Percentiles rank a stretch among this genome's conserved stretches.
Evolutionary conservation across 73 alveolate genomes (phyloP).

Genomic region (Paraurostyla sp.): DNA sequence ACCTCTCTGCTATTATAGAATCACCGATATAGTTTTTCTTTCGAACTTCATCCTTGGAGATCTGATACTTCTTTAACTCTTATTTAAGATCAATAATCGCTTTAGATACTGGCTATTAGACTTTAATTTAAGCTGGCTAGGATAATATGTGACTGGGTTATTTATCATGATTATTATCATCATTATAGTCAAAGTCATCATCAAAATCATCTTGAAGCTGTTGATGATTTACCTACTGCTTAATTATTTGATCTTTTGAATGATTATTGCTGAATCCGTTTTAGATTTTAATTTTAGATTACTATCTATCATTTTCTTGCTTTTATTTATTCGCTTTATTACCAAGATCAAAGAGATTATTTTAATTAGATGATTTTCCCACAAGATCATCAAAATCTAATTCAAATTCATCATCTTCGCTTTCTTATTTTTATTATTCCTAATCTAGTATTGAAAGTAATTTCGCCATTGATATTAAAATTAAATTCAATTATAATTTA

Average conservation of each 20-base stretch:
- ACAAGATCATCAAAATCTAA: neutral
- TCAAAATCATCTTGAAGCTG: conserved; percentile 12
- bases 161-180: neutral
- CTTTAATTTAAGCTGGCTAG: neutral
- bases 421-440: too few species aligned
- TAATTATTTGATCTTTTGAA: too few species aligned
- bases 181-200: conserved; percentile 39
- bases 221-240: too few species aligned
- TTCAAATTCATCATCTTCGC: neutral
- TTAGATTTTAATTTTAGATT: too few species aligned
- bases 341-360: neutral
- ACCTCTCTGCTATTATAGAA: conserved; percentile 52
- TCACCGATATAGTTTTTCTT: conserved; percentile 57
- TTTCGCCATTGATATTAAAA: too few species aligned
- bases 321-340: too few species aligned
- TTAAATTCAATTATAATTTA: too few species aligned
- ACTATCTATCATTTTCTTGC: too few species aligned
- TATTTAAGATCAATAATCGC: neutral
- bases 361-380: neutral
- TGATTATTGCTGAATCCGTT: neutral
- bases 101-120: neutral
- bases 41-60: conserved; percentile 28
- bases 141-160: too few species aligned
- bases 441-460: too few species aligned
- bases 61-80: conserved; percentile 21